Percentiles rank a stretch among this genome's conserved stretches.
Conservation (phyloP, 2,329 filamentous ascomycete genomes). For the Plenodomus tracheiphilus region DNA sequence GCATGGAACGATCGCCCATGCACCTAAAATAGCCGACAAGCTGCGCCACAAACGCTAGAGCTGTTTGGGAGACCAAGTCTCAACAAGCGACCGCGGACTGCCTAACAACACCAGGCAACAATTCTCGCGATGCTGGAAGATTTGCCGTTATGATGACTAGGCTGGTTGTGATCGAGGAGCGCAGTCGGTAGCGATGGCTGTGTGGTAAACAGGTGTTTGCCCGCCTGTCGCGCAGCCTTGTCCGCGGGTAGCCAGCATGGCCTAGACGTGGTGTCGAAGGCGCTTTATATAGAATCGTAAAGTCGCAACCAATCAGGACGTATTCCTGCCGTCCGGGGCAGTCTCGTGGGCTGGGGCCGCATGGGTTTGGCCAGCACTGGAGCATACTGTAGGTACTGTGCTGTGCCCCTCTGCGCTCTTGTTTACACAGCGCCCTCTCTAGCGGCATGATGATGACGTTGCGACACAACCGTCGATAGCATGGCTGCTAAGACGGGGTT, state of each 20-base stretch:
- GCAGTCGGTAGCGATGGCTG: too few relatives aligned
- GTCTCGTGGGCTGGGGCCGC: not conserved
- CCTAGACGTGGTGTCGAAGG: not conserved
- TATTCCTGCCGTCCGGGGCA: not conserved
- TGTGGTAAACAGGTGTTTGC: not conserved
- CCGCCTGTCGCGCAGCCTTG: not conserved
- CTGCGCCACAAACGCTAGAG: constrained; percentile 13
- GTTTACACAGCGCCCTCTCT: constrained; percentile 2
- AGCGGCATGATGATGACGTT: constrained; percentile 11
- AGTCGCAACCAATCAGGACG: constrained; percentile 1
- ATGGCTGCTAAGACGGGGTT: constrained; percentile 10
- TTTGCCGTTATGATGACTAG: not conserved
- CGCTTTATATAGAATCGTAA: not conserved
- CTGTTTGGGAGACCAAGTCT: constrained; percentile 1
- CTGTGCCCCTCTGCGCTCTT: too few relatives aligned
- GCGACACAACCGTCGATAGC: constrained; percentile 2
- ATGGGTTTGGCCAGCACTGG: too few relatives aligned
- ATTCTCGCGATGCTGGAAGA: not conserved
- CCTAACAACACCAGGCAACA: not conserved
- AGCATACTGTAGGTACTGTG: too few relatives aligned
- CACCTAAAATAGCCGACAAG: constrained; percentile 11
- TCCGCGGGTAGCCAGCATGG: not conserved
- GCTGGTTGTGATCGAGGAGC: not conserved
- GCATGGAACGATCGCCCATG: constrained; percentile 9
- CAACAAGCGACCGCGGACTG: constrained; percentile 3